Conservation (phyloP, 371 early-diverging fungal species). For the Zychaea mexicana region DNA sequence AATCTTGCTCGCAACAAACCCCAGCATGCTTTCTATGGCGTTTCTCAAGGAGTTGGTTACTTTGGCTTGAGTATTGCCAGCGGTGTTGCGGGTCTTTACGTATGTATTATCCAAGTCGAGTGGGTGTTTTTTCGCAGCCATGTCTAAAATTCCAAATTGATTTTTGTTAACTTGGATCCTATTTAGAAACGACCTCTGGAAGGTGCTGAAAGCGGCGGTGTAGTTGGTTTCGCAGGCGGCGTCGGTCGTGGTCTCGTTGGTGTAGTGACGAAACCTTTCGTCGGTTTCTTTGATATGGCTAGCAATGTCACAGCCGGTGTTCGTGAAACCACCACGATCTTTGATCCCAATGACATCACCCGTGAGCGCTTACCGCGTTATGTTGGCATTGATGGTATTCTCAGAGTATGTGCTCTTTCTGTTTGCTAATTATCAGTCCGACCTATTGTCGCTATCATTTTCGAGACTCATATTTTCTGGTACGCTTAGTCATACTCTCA, state of each 20-base stretch:
- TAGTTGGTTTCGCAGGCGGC: conserved; percentile 85
- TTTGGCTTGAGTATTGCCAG: conserved; percentile 76
- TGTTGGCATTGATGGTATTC: conserved; percentile 83
- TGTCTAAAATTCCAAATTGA: neutral
- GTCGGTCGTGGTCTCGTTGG: conserved; percentile 89
- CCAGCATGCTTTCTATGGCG: conserved; percentile 79
- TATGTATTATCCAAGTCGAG: conserved; percentile 20
- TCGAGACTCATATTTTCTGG: neutral
- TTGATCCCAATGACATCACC: conserved; percentile 71
- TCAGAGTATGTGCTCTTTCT: conserved; percentile 43
- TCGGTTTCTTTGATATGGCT: conserved; percentile 87
- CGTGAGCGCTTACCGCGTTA: conserved; percentile 89
- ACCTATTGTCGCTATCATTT: too few species aligned
- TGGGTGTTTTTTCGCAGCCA: neutral
- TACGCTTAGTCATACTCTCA: conserved; percentile 68
- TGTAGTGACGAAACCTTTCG: conserved; percentile 85
- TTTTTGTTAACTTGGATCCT: neutral
- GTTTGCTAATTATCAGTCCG: neutral
- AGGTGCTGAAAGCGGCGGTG: conserved; percentile 84
- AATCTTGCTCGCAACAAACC: conserved; percentile 79
- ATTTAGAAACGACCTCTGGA: conserved; percentile 73
- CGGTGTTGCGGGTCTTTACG: conserved; percentile 83
- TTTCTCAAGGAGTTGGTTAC: conserved; percentile 79
- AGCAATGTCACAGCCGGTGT: conserved; percentile 85
- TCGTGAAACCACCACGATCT: conserved; percentile 94